Evolutionary conservation across 805 yeast species (phyloP).

Genomic region (Tetrapisispora pingtungensis): DNA sequence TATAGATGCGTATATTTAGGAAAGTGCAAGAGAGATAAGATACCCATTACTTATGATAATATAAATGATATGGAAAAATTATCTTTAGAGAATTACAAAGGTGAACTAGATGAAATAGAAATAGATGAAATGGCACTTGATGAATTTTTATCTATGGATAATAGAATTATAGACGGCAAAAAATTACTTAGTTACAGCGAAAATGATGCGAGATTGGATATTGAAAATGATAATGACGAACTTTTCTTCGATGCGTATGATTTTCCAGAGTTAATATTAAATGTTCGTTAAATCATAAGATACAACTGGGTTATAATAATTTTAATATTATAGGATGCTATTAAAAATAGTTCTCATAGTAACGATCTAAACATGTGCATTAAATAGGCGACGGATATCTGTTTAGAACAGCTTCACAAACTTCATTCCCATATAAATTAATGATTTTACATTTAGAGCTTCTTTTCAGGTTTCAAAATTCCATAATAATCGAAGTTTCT

Average conservation of each 20-base stretch:
- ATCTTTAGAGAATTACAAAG: slow-evolving; percentile 8
- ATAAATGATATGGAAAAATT: slow-evolving; percentile 44
- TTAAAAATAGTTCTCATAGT: no score
- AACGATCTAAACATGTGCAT: no score
- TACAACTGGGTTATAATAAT: no score
- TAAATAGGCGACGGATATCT: no score
- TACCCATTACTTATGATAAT: slow-evolving; percentile 36
- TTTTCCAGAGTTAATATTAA: slow-evolving; percentile 4
- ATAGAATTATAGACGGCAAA: background rate
- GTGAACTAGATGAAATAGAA: background rate
- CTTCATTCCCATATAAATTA: no score
- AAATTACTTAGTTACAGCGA: background rate
- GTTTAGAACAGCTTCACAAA: no score
- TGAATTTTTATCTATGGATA: background rate
- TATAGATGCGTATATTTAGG: slow-evolving; percentile 67
- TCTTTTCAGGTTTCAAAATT: no score
- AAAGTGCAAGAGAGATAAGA: slow-evolving; percentile 50
- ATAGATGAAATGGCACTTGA: background rate
- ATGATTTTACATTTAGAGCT: no score
- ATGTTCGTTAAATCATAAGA: background rate
- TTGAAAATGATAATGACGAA: background rate
- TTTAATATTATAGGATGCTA: no score
- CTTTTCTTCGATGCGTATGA: background rate
- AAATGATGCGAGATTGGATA: background rate
- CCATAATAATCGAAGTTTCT: no score